phyloP scores from a whole-genome alignment of 1,284 basidiomycete species.

The Anthracocystis panici-leucophaei region DNA sequence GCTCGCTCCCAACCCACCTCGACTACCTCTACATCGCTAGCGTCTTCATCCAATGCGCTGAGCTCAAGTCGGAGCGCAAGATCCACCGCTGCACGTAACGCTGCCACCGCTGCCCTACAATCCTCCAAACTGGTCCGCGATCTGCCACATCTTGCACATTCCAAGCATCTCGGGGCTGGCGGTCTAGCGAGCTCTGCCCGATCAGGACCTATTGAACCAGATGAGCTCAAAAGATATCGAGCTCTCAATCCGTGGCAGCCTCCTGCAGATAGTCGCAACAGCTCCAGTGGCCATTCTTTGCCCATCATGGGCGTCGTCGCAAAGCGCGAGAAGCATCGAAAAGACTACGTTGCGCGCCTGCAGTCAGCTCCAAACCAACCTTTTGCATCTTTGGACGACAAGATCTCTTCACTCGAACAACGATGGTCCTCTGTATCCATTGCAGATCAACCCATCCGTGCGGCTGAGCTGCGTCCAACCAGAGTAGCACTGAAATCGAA shows the following conservation, averaged over 20 bases:
- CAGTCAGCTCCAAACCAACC: slow-evolving; percentile 21
- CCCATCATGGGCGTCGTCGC: slow-evolving; percentile 32
- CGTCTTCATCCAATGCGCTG: slow-evolving; percentile 7
- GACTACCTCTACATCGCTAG: neutral
- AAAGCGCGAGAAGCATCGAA: slow-evolving; percentile 77
- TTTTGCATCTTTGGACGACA: slow-evolving; percentile 32
- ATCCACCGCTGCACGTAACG: slow-evolving; percentile 34
- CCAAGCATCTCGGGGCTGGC: slow-evolving; percentile 14
- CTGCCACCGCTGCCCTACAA: slow-evolving; percentile 37
- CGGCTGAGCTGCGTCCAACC: slow-evolving; percentile 79
- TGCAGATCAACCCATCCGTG: slow-evolving; percentile 73
- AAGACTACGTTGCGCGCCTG: slow-evolving; percentile 72
- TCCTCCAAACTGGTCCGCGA: slow-evolving; percentile 56
- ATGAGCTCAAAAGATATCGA: slow-evolving; percentile 50
- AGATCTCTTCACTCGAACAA: slow-evolving; percentile 81
- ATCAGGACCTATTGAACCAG: slow-evolving; percentile 33
- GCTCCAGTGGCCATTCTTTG: slow-evolving; percentile 3
- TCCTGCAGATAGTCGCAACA: slow-evolving; percentile 11
- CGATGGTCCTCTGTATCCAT: slow-evolving; percentile 77
- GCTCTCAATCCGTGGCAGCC: slow-evolving; percentile 49
- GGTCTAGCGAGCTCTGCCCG: slow-evolving; percentile 8
- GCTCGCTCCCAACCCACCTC: slow-evolving; percentile 14
- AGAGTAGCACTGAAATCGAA: slow-evolving; percentile 92
- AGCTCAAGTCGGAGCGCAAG: slow-evolving; percentile 21
- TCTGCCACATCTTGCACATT: slow-evolving; percentile 40